phyloP scores from a whole-genome alignment of 768 basidiomycete species.

The Amanita fuliginea region DNA sequence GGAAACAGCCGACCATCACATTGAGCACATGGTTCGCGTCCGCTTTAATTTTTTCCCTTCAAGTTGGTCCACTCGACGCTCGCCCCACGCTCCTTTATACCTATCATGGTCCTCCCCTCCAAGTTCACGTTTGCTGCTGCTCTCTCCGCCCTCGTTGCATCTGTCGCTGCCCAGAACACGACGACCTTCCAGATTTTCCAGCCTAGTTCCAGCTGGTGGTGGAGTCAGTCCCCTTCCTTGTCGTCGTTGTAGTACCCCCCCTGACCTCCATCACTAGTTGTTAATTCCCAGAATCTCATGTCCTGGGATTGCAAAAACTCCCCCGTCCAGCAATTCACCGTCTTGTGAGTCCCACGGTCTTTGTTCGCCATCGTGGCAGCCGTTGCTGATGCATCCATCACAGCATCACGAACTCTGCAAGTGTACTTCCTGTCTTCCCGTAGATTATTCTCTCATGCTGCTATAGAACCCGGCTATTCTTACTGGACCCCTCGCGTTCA shows the following conservation, averaged over 20 bases:
- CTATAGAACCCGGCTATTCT: slow-evolving; percentile 5
- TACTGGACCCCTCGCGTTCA: slow-evolving; percentile 6
- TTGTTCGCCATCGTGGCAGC: background rate
- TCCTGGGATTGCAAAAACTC: slow-evolving; percentile 6
- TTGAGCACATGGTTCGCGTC: background rate
- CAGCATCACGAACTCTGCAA: slow-evolving; percentile 7
- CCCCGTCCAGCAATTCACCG: slow-evolving; percentile 3
- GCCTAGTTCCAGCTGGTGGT: slow-evolving; percentile 3
- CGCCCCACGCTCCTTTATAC: slow-evolving; percentile 7
- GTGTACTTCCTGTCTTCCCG: background rate
- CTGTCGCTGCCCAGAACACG: background rate
- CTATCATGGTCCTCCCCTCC: slow-evolving; percentile 5
- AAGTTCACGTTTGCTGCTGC: slow-evolving; percentile 1
- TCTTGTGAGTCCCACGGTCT: slow-evolving; percentile 3
- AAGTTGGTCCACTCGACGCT: background rate
- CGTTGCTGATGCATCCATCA: background rate
- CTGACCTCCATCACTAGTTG: background rate
- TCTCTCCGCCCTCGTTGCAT: background rate
- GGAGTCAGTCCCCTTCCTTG: background rate
- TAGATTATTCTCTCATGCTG: background rate
- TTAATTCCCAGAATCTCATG: slow-evolving; percentile 3
- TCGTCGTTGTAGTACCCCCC: background rate
- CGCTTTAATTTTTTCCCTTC: background rate
- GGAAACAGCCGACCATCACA: slow-evolving; percentile 1
- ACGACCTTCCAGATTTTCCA: slow-evolving; percentile 1